A percentile compares a stretch with the other conserved stretches of the same genome.
These are phyloP conservation scores for Truncatella angustata DNA, from an alignment of 2,329 filamentous ascomycete genomes.

Conservation along the genomic window DNA sequence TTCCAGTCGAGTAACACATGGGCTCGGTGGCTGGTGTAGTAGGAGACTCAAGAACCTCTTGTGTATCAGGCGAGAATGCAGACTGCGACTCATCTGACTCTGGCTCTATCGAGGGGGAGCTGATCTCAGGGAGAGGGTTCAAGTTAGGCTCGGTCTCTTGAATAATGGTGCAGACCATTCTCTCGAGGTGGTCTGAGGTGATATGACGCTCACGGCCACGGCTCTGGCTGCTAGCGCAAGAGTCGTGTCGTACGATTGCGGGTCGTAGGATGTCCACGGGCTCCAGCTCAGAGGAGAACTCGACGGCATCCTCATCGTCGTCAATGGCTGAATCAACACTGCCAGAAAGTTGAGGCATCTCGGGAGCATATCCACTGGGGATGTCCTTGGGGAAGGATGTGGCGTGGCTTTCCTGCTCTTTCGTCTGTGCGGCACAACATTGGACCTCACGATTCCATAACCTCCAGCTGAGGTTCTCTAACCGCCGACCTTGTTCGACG, in stretches of 20 bases:
- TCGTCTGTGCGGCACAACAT: slow-evolving; percentile 66
- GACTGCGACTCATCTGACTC: slow-evolving; percentile 44
- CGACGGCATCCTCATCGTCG: slow-evolving; percentile 67
- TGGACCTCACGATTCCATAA: slow-evolving; percentile 93
- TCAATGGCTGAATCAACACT: slow-evolving; percentile 70
- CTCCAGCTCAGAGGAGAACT: slow-evolving; percentile 53
- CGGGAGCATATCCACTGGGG: slow-evolving; percentile 40
- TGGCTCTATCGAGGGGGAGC: slow-evolving; percentile 34
- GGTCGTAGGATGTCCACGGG: slow-evolving; percentile 63
- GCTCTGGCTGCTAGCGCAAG: slow-evolving; percentile 66
- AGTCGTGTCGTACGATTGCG: slow-evolving; percentile 69
- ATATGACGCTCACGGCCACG: slow-evolving; percentile 81
- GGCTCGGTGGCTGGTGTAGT: slow-evolving; percentile 29
- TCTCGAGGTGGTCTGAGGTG: slow-evolving; percentile 87
- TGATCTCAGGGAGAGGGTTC: slow-evolving; percentile 47
- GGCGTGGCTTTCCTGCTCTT: slow-evolving; percentile 35
- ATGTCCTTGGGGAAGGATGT: slow-evolving; percentile 51
- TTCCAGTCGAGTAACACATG: slow-evolving; percentile 20
- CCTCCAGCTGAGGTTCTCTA: slow-evolving; percentile 96
- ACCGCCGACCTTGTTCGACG: slow-evolving; percentile 84
- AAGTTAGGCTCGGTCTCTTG: slow-evolving; percentile 74
- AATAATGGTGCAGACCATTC: slow-evolving; percentile 91
- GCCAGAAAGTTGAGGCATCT: slow-evolving; percentile 70
- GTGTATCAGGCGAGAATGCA: slow-evolving; percentile 47
- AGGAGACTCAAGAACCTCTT: slow-evolving; percentile 47